Percentiles rank a stretch among this genome's conserved stretches.
Evolutionary conservation across 1,139 yeast species (phyloP).

Genomic region (Suhomyces guaymorum): DNA sequence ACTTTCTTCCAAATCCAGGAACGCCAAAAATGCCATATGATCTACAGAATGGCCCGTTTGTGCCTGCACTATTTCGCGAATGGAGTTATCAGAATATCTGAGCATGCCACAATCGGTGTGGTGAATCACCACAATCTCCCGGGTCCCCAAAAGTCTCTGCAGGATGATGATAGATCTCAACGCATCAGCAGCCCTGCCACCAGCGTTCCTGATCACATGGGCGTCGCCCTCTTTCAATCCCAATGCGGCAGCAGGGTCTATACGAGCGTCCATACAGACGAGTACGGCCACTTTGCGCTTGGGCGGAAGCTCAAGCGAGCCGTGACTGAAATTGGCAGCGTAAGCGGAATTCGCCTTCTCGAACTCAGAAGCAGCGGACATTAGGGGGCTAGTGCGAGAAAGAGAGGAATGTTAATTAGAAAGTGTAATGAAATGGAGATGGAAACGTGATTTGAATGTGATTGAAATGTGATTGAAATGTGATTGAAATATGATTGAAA

Average conservation of each 20-base stretch:
- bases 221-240: slow-evolving; percentile 47
- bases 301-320: slow-evolving; percentile 38
- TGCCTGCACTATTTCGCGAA: slow-evolving; percentile 27
- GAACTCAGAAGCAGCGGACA: slow-evolving; percentile 28
- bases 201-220: slow-evolving; percentile 48
- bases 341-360: slow-evolving; percentile 25
- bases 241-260: slow-evolving; percentile 42
- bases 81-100: slow-evolving; percentile 33
- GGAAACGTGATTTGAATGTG: too few relatives aligned
- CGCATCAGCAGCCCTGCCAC: slow-evolving; percentile 45
- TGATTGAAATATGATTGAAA: too few relatives aligned
- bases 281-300: slow-evolving; percentile 36
- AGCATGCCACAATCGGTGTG: slow-evolving; percentile 48
- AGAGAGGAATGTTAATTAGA: too few relatives aligned
- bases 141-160: slow-evolving; percentile 36
- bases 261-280: slow-evolving; percentile 49
- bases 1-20: slow-evolving; percentile 33
- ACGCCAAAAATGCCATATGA: slow-evolving; percentile 36
- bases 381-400: slow-evolving; percentile 10
- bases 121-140: slow-evolving; percentile 42
- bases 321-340: slow-evolving; percentile 23
- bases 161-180: slow-evolving; percentile 42
- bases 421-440: too few relatives aligned
- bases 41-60: slow-evolving; percentile 33
- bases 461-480: too few relatives aligned